Evolutionary conservation across 148 eudicot species (phyloP), one percentile per base, ranked within the genome.

Genomic region (Silene conica): DNA sequence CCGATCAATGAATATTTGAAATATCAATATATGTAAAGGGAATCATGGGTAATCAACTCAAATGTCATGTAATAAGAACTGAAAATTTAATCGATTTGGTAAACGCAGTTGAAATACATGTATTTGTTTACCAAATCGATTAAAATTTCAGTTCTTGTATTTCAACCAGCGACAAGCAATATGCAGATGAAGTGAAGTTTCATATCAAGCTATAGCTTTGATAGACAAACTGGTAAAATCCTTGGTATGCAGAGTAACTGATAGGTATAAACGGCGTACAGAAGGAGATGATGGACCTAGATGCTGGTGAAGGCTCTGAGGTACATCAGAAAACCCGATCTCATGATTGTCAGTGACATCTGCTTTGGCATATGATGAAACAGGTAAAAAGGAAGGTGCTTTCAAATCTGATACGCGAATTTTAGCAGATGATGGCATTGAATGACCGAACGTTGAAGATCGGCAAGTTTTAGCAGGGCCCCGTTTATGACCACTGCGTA

Each of bases 271-370:
- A 70, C 8, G 25, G 38, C 69, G 61, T 18, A 78, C 8, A 20
- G 73, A 74, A 23, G 74, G 79, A 82, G 86, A 81, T 1, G 89
- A 82, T n/a, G 72, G 68, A 45, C 50, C 73, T 45, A 41, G 78
- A 65, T 74, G 76, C 16, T 72, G 72, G 45, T 58, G 71, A 7
- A 43, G 67, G 48, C 38, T 18, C 7, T 63, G 78, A 63, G 64
- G 78, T 70, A 61, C 48, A 50, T 69, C 79, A 73, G 25, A 67
- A 52, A 65, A 69, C 43, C 77, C 83, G 16, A 70, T 22, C 11
- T 61, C 65, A 61, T 61, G 65, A 11, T 67, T 15, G n/a, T 43
- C 54, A 43, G 55, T 45, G 70, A 67, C 23, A 4, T 19, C 55
- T 41, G 43, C 55, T 50, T 67, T 19, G 55, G 25, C 26, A 67